Conservation (phyloP, 768 basidiomycete genomes). For the Ramaria sp. region DNA sequence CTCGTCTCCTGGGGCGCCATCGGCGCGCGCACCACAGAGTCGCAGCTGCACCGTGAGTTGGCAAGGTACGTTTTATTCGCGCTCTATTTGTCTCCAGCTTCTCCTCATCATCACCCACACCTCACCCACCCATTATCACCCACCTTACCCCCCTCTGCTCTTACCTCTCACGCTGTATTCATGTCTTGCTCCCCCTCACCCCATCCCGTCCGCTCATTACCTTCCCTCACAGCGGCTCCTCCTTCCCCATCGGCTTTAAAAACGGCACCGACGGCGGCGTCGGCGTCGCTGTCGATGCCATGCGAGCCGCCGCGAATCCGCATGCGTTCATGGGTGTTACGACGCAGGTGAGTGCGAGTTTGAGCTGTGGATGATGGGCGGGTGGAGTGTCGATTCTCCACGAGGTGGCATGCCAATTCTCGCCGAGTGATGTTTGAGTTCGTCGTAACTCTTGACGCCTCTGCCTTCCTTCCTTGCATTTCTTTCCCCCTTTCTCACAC, state of each 20-base stretch:
- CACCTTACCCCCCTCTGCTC: too few species aligned
- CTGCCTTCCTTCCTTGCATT: too few species aligned
- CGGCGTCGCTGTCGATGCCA: slow-evolving; percentile 89
- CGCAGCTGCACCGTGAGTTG: slow-evolving; percentile 93
- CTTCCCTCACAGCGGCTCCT: background rate
- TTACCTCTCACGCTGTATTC: too few species aligned
- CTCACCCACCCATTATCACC: background rate
- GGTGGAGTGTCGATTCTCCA: too few species aligned
- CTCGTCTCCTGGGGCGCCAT: slow-evolving; percentile 92
- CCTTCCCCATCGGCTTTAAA: slow-evolving; percentile 65
- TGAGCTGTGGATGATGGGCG: too few species aligned
- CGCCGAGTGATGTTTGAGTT: too few species aligned
- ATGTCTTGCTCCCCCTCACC: too few species aligned
- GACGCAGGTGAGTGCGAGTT: slow-evolving; percentile 40
- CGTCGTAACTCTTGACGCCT: too few species aligned
- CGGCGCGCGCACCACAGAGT: slow-evolving; percentile 95
- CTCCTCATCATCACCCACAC: background rate
- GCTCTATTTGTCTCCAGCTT: slow-evolving; percentile 42
- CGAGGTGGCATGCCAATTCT: too few species aligned
- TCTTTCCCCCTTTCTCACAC: too few species aligned
- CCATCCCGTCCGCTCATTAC: too few species aligned
- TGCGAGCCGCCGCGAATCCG: slow-evolving; percentile 83
- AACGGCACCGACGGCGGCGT: slow-evolving; percentile 97
- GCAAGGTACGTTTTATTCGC: slow-evolving; percentile 92
- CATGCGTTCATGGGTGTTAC: slow-evolving; percentile 96